Percentiles rank a stretch among this genome's conserved stretches.
phyloP scores from a whole-genome alignment of 495 filamentous ascomycete genomes.

The Chlorociboria aeruginascens region DNA sequence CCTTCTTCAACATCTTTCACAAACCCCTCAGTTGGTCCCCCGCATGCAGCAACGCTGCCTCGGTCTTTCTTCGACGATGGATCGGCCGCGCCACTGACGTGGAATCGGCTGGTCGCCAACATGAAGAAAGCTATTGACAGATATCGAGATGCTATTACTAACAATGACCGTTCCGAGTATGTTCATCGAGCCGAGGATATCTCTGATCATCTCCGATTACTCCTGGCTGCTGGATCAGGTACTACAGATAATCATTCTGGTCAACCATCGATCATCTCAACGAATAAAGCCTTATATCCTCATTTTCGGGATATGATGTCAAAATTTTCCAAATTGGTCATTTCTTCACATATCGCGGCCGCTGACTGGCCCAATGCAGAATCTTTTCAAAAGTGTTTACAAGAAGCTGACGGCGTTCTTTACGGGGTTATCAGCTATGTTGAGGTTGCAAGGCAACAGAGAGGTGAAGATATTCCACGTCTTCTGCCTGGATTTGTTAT shows the following conservation, averaged over 20 bases:
- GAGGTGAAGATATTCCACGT: constrained; percentile 80
- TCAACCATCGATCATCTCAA: constrained; percentile 96
- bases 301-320: constrained; percentile 99
- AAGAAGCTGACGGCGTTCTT: constrained; percentile 91
- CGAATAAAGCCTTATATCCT: constrained; percentile 90
- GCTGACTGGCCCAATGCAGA: constrained; percentile 83
- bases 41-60: constrained; percentile 50
- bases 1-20: constrained; percentile 57
- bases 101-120: constrained; percentile 78
- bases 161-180: constrained; percentile 73
- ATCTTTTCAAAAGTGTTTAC: constrained; percentile 83
- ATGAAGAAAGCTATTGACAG: constrained; percentile 80
- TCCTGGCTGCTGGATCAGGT: constrained; percentile 89
- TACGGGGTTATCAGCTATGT: constrained; percentile 91
- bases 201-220: constrained; percentile 84
- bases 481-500: constrained; percentile 84
- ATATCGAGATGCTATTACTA: constrained; percentile 75
- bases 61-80: constrained; percentile 80
- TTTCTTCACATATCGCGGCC: constrained; percentile 96
- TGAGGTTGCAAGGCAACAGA: constrained; percentile 83
- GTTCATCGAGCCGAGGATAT: constrained; percentile 91
- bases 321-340: constrained; percentile 92
- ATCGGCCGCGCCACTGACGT: constrained; percentile 61
- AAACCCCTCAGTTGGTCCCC: constrained; percentile 40
- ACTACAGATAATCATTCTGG: constrained; percentile 98